A percentile compares a stretch with the other conserved stretches of the same genome.
Evolutionary conservation across 805 yeast species (phyloP).

Genomic region (Candida mattraensis): DNA sequence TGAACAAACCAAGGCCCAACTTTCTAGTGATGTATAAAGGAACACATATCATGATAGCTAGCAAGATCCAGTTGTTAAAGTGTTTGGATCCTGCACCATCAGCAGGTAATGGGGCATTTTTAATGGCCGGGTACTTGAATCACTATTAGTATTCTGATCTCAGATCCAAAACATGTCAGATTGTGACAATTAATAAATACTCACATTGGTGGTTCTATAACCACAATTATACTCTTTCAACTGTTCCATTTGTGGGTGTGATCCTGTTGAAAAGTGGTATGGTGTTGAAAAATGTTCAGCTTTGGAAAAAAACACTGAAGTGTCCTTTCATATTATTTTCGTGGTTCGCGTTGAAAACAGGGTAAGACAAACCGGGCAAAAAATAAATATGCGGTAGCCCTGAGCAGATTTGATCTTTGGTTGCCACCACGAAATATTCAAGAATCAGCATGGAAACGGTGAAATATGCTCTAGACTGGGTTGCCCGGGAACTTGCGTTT

Average conservation of each 20-base stretch:
- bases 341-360: too few relatives aligned
- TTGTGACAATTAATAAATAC: conserved; percentile 20
- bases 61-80: conserved; percentile 61
- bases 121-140: conserved; percentile 60
- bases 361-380: too few relatives aligned
- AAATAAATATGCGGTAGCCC: too few relatives aligned
- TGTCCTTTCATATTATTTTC: too few relatives aligned
- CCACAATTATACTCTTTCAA: conserved; percentile 42
- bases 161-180: conserved; percentile 1
- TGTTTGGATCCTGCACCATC: conserved; percentile 86
- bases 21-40: conserved; percentile 66
- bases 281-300: too few relatives aligned
- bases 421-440: too few relatives aligned
- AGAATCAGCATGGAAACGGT: background rate
- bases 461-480: background rate
- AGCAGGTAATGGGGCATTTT: conserved; percentile 85
- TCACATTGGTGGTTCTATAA: conserved; percentile 46
- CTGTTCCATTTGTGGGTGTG: conserved; percentile 24
- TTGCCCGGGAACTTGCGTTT: conserved; percentile 20
- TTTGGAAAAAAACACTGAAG: too few relatives aligned
- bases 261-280: too few relatives aligned
- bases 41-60: conserved; percentile 48
- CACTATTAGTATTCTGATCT: conserved; percentile 2
- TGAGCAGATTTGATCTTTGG: too few relatives aligned
- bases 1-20: conserved; percentile 67